Percentiles rank a stretch among this genome's conserved stretches.
Conservation (phyloP, 305 asterid genomes). For the Rubia balearica region DNA sequence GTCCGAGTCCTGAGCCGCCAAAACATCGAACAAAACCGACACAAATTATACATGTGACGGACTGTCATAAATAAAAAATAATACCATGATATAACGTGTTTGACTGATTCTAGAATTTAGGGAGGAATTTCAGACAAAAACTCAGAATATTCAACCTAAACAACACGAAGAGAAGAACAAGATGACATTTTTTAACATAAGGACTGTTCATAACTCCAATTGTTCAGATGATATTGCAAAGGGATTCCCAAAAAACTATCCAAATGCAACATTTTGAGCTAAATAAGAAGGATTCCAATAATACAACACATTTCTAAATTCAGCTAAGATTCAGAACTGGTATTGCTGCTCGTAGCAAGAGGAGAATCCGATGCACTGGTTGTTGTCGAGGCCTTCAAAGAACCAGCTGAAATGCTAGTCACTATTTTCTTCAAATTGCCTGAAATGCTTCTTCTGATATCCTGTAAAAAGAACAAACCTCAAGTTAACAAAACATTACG, state of each 20-base stretch:
- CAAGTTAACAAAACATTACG: neutral
- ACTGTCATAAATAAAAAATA: neutral
- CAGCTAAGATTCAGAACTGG: conserved; percentile 31
- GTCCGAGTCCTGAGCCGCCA: neutral
- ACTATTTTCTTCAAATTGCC: conserved; percentile 20
- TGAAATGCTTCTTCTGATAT: conserved; percentile 35
- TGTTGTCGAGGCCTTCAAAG: conserved; percentile 17
- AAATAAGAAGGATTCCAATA: neutral
- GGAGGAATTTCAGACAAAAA: neutral
- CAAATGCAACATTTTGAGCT: conserved; percentile 41
- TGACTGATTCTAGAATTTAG: neutral
- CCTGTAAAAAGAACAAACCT: conserved; percentile 34
- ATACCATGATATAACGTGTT: neutral
- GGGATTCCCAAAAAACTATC: conserved; percentile 47
- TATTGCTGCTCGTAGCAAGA: conserved; percentile 31
- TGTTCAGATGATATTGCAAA: conserved; percentile 34
- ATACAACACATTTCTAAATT: neutral
- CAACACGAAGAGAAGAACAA: neutral
- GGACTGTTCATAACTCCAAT: conserved; percentile 6
- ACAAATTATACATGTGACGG: neutral
- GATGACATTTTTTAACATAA: conserved; percentile 3
- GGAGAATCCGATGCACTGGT: conserved; percentile 22
- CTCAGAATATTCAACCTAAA: neutral
- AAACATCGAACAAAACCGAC: neutral
- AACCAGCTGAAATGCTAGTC: conserved; percentile 21